Conservation (phyloP, 2,329 filamentous ascomycete species). For the Botrytis aclada region DNA sequence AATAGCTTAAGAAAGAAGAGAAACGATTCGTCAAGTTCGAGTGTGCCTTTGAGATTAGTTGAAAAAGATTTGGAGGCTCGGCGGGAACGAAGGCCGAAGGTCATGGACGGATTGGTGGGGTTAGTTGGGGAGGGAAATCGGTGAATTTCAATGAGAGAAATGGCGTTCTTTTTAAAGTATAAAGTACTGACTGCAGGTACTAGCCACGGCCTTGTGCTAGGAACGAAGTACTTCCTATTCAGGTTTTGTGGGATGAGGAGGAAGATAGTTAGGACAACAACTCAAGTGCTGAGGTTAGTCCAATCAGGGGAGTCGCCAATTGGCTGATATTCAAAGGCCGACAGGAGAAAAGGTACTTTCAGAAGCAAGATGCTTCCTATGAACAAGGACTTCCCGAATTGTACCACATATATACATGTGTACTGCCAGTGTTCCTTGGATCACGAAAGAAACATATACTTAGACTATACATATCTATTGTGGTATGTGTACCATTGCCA, state of each 20-base stretch:
- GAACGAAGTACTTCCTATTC: neutral
- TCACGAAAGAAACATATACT: neutral
- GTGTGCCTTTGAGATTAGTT: constrained; percentile 23
- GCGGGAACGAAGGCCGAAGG: neutral
- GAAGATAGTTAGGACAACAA: neutral
- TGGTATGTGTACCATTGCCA: neutral
- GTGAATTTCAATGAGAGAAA: neutral
- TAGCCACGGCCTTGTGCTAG: neutral
- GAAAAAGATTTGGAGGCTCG: constrained; percentile 8
- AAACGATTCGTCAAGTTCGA: neutral
- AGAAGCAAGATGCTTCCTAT: neutral
- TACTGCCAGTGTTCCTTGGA: neutral
- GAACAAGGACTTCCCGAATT: neutral
- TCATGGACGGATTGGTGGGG: constrained; percentile 13
- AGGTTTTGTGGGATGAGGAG: neutral
- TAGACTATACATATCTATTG: neutral
- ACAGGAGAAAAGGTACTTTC: neutral
- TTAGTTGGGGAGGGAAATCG: neutral
- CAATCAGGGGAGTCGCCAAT: neutral
- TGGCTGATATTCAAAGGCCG: no score
- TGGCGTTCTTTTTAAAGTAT: neutral
- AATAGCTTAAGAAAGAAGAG: neutral
- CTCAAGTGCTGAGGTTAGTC: constrained; percentile 13
- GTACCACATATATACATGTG: neutral
- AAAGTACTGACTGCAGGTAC: neutral